phyloP scores from a whole-genome alignment of 2,329 filamentous ascomycete species.

The Alternaria burnsii region DNA sequence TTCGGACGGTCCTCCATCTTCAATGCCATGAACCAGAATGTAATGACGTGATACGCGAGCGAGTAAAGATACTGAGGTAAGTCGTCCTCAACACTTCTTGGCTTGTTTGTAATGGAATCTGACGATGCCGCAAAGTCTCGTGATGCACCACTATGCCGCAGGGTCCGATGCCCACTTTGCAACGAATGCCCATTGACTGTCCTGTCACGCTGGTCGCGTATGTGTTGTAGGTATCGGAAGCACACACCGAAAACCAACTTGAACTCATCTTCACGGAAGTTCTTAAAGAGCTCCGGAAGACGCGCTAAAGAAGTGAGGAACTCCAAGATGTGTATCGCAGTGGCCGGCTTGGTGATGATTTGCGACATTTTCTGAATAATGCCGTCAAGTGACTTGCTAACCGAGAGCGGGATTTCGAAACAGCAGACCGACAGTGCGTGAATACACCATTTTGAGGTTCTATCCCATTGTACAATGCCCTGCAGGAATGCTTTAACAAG shows the following conservation, averaged over 20 bases:
- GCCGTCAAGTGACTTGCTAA: constrained; percentile 83
- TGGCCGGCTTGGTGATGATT: constrained; percentile 91
- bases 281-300: constrained; percentile 83
- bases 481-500: constrained; percentile 86
- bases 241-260: constrained; percentile 95
- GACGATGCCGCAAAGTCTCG: constrained; percentile 51
- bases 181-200: constrained; percentile 35
- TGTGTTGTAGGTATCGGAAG: constrained; percentile 90
- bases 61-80: constrained; percentile 93
- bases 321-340: constrained; percentile 94
- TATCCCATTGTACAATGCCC: constrained; percentile 83
- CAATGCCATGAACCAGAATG: constrained; percentile 94
- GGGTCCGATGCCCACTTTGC: constrained; percentile 47
- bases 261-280: constrained; percentile 91
- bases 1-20: constrained; percentile 83
- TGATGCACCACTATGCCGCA: constrained; percentile 55
- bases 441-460: constrained; percentile 90
- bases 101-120: constrained; percentile 48
- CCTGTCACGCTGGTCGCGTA: constrained; percentile 68
- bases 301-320: constrained; percentile 91
- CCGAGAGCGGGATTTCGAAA: constrained; percentile 88
- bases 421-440: constrained; percentile 95
- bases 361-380: constrained; percentile 94
- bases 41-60: constrained; percentile 91
- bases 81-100: constrained; percentile 68